These are phyloP conservation scores for Bacidia rubella DNA, from an alignment of 495 filamentous ascomycete genomes.

Conservation along the genomic window DNA sequence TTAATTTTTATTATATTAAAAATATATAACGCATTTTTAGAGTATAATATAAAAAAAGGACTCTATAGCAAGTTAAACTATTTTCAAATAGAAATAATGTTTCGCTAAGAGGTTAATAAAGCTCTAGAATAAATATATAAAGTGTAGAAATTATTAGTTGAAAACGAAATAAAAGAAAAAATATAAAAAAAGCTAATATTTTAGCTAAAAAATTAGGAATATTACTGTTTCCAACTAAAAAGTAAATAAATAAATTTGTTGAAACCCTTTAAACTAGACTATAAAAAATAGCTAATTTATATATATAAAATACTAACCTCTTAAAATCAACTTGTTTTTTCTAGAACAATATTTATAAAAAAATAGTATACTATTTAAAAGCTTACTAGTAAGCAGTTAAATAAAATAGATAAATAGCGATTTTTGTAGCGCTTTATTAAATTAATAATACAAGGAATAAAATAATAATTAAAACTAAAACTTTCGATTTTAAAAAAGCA, in stretches of 20 bases:
- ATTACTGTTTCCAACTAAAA: too few species aligned
- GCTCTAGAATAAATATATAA: not conserved
- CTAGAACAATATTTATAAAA: too few species aligned
- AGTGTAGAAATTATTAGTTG: too few species aligned
- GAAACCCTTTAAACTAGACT: too few species aligned
- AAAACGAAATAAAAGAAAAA: too few species aligned
- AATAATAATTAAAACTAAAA: not conserved
- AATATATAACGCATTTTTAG: not conserved
- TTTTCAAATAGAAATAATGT: not conserved
- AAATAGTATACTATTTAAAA: constrained; percentile 7
- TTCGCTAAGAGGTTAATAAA: not conserved
- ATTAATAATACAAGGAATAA: not conserved
- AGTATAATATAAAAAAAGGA: not conserved
- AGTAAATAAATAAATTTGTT: too few species aligned
- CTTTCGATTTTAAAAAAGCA: not conserved
- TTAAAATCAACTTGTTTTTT: constrained; percentile 10
- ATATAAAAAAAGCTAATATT: too few species aligned
- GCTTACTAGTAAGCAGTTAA: not conserved
- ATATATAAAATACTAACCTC: constrained; percentile 2
- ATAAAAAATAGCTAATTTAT: constrained; percentile 3
- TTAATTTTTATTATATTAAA: not conserved
- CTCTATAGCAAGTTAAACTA: not conserved
- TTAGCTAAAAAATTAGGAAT: too few species aligned
- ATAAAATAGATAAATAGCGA: not conserved
- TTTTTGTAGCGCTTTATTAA: constrained; percentile 7